Percentiles rank a stretch among this genome's conserved stretches.
Evolutionary conservation across 208 protist species (phyloP).

Genomic region (Acanthamoeba healyi): DNA sequence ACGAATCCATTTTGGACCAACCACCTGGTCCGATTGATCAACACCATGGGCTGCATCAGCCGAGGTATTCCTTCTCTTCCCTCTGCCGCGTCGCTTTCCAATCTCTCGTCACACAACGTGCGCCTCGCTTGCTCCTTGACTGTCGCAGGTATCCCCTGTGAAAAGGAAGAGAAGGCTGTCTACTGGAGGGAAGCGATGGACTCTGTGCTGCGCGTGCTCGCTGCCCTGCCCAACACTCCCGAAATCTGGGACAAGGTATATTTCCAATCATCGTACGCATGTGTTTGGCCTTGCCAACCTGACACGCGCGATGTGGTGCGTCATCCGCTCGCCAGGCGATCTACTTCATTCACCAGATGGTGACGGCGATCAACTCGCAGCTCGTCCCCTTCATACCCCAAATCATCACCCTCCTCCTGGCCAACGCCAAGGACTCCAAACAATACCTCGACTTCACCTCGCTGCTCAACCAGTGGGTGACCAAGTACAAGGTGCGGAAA

Average conservation of each 20-base stretch:
- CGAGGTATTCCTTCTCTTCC: neutral
- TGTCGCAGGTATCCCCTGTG: slow-evolving; percentile 25
- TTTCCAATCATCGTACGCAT: neutral
- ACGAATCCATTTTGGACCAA: slow-evolving; percentile 59
- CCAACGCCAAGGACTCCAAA: neutral
- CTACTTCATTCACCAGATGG: slow-evolving; percentile 72
- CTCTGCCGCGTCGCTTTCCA: neutral
- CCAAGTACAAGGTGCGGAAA: slow-evolving; percentile 28
- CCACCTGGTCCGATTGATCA: slow-evolving; percentile 67
- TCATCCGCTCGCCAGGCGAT: neutral
- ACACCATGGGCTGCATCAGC: slow-evolving; percentile 70
- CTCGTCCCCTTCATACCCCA: slow-evolving; percentile 67
- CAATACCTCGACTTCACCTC: slow-evolving; percentile 53
- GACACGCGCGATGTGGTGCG: neutral
- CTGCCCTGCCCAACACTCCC: neutral
- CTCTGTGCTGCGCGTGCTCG: neutral
- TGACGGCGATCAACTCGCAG: slow-evolving; percentile 49
- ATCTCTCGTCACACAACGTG: neutral
- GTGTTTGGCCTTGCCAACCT: neutral
- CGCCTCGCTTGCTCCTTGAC: no score
- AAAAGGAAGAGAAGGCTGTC: slow-evolving; percentile 54
- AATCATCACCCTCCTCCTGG: slow-evolving; percentile 18
- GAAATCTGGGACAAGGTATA: slow-evolving; percentile 34
- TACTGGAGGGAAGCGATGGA: slow-evolving; percentile 49
- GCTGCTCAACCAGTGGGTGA: slow-evolving; percentile 62